Evolutionary conservation across 495 filamentous ascomycete species (phyloP).

Genomic region (Xylaria curta): DNA sequence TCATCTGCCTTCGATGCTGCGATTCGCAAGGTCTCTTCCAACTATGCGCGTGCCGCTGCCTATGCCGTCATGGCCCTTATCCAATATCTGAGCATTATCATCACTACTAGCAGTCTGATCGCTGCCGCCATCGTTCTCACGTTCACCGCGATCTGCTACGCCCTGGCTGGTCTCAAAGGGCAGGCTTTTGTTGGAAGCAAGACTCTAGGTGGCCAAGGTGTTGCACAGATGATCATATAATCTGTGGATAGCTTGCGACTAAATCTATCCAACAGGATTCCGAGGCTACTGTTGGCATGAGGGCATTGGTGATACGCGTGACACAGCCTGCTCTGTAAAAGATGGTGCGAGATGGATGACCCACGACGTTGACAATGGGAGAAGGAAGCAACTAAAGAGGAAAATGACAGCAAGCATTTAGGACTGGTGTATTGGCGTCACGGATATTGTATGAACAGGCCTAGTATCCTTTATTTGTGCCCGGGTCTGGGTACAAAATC

Average conservation of each 20-base stretch:
- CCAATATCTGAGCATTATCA: conserved; percentile 79
- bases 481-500: conserved; percentile 22
- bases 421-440: conserved; percentile 30
- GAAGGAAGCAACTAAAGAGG: background rate
- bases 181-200: conserved; percentile 97
- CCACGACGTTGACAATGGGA: background rate
- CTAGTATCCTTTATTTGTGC: conserved; percentile 20
- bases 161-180: conserved; percentile 81
- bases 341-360: background rate
- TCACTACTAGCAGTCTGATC: conserved; percentile 72
- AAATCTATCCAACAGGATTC: conserved; percentile 5
- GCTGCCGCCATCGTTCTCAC: conserved; percentile 84
- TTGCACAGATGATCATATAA: conserved; percentile 99
- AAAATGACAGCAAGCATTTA: conserved; percentile 26
- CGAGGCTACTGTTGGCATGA: conserved; percentile 12
- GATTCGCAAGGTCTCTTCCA: conserved; percentile 90
- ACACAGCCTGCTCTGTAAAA: background rate
- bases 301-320: conserved; percentile 3
- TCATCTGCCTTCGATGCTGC: conserved; percentile 86
- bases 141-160: conserved; percentile 81
- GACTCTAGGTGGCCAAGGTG: conserved; percentile 91
- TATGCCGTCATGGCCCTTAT: conserved; percentile 81
- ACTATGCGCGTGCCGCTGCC: conserved; percentile 95
- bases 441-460: conserved; percentile 31
- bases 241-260: conserved; percentile 11